phyloP scores from a whole-genome alignment of 192 early-diverging fungal species.

The Spizellomyces punctatus region DNA sequence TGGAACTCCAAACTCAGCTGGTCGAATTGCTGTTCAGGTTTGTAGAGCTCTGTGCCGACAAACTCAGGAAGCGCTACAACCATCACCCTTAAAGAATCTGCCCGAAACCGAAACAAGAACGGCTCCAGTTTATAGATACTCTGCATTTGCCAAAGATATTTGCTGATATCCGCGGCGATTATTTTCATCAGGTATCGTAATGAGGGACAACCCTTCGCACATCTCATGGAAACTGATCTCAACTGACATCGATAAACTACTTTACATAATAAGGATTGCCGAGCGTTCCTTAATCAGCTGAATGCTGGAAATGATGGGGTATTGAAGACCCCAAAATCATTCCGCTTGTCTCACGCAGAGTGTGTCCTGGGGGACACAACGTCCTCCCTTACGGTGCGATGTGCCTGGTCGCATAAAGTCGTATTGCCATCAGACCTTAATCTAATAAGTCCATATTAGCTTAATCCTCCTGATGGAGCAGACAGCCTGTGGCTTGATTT shows the following conservation, averaged over 20 bases:
- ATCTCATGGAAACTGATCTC: too few species aligned
- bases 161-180: slow-evolving; percentile 11
- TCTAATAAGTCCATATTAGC: too few species aligned
- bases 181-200: slow-evolving; percentile 2
- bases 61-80: too few species aligned
- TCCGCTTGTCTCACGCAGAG: background rate
- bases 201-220: too few species aligned
- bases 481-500: too few species aligned
- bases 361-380: background rate
- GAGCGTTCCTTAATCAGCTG: slow-evolving; percentile 12
- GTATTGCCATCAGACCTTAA: too few species aligned
- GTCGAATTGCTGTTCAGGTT: slow-evolving; percentile 13
- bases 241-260: too few species aligned
- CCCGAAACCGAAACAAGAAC: slow-evolving; percentile 3
- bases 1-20: slow-evolving; percentile 8
- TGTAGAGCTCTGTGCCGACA: too few species aligned
- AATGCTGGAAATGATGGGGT: slow-evolving; percentile 24
- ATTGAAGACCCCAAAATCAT: slow-evolving; percentile 5
- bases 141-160: background rate
- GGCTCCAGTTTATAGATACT: background rate
- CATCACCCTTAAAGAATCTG: background rate
- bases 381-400: too few species aligned
- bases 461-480: too few species aligned
- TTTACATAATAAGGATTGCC: too few species aligned
- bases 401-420: too few species aligned